Evolutionary conservation across 305 asterid genomes (phyloP).

Genomic region (Ajuga reptans): DNA sequence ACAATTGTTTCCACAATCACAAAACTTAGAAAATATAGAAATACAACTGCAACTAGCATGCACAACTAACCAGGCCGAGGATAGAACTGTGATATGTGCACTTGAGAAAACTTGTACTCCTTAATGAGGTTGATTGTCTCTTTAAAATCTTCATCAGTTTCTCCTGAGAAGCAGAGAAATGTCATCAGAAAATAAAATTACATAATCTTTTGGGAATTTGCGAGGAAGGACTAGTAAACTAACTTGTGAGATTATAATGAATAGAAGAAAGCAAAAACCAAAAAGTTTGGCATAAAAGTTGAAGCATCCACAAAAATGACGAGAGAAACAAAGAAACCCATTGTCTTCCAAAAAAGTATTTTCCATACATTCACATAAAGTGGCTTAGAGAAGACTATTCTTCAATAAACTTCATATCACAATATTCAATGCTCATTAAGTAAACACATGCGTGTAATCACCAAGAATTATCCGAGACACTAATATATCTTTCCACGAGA

Average conservation of each 20-base stretch:
- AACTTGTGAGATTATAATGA: background rate
- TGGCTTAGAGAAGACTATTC: background rate
- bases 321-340: background rate
- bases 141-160: constrained; percentile 83
- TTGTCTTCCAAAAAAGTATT: background rate
- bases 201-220: background rate
- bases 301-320: background rate
- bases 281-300: background rate
- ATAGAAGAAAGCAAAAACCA: background rate
- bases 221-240: background rate
- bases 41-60: background rate
- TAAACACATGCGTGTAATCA: background rate
- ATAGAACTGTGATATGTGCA: constrained; percentile 91
- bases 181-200: constrained; percentile 6
- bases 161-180: constrained; percentile 49
- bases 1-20: background rate
- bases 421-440: background rate
- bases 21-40: background rate
- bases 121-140: constrained; percentile 67
- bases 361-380: background rate
- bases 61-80: constrained; percentile 75
- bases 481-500: constrained; percentile 1
- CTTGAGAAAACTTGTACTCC: constrained; percentile 80
- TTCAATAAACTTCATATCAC: background rate
- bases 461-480: background rate